Evolutionary conservation across 306 rosid species (phyloP), one percentile per base, ranked within the genome.

Genomic region (Cercis canadensis): DNA sequence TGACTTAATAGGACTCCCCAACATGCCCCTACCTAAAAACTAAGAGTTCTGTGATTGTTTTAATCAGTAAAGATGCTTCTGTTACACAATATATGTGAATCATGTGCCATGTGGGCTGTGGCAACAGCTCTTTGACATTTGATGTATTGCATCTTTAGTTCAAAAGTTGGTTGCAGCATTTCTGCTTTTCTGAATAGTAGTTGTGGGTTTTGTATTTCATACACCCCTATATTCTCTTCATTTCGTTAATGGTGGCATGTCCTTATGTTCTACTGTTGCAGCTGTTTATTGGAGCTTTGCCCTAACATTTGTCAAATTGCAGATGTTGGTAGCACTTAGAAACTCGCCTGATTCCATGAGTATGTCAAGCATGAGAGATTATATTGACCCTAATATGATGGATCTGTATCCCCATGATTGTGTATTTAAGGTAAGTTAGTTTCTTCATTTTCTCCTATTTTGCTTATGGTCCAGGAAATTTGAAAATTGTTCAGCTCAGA

Each of bases 351-450:
- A 94, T 72, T 84, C 96, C 55, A 72, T 77, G 88, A 89, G 78
- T 65, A 86, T 87, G 95, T 83, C 96, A 70, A 87, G 88, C 88
- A 34, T 94, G 86, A 91, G 80, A 70, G 89, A 84, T 76, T 83
- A 81, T 63, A 85, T 89, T 65, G 99, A 94, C 80, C 88, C 92
- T 29, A 89, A 75, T 85, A 86, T 94, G 97, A 86, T 84, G 99
- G 85, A 91, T 62, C 82, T 94, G 78, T 94, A 87, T 85, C 99
- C 99, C 73, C 99, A 86, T 82, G 97, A 94, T 78, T 94, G 99
- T 86, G 90, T 87, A 46, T 89, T 81, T 62, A 94, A 94, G 99
- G 99, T 86, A 83, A 77, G 69, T 57, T 39, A 34, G 8, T 54
- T 32, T 61, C 18, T 58, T 69, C 51, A 43, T 79, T 33, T 54